These are phyloP conservation scores for Mycosphaerella arachidis DNA, from an alignment of 2,329 filamentous ascomycete genomes.

Conservation along the genomic window DNA sequence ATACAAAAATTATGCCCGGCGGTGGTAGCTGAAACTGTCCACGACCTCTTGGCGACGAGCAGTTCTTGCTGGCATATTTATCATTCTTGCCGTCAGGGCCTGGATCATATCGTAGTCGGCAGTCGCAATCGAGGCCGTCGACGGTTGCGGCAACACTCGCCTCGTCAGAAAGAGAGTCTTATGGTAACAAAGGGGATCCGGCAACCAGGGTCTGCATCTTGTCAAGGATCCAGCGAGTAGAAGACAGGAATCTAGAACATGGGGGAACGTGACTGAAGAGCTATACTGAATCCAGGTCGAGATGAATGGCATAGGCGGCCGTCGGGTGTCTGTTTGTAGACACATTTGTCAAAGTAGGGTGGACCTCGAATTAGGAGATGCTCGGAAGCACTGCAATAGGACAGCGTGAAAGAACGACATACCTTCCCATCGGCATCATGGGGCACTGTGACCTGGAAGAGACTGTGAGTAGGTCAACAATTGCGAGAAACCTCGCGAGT, in stretches of 20 bases:
- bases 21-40: background rate
- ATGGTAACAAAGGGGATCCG: slow-evolving; percentile 12
- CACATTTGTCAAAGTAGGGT: slow-evolving; percentile 5
- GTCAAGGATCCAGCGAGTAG: slow-evolving; percentile 4
- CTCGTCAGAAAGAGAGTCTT: slow-evolving; percentile 8
- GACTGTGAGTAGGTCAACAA: slow-evolving; percentile 6
- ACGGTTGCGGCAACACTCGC: slow-evolving; percentile 17
- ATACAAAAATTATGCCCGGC: background rate
- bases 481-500: background rate
- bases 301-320: background rate
- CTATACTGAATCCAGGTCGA: slow-evolving; percentile 2
- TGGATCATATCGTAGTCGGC: slow-evolving; percentile 1
- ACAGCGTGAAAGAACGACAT: slow-evolving; percentile 5
- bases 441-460: background rate
- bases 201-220: slow-evolving; percentile 4
- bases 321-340: background rate
- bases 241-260: slow-evolving; percentile 5
- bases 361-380: slow-evolving; percentile 7
- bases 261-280: background rate
- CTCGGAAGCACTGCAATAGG: slow-evolving; percentile 7
- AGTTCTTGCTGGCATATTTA: slow-evolving; percentile 10
- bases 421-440: background rate
- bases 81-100: background rate
- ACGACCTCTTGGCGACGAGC: background rate
- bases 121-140: slow-evolving; percentile 6